A percentile compares a stretch with the other conserved stretches of the same genome.
Evolutionary conservation across 176 grass and related monocot genomes (phyloP).

Genomic region (Miscanthus lutarioriparius): DNA sequence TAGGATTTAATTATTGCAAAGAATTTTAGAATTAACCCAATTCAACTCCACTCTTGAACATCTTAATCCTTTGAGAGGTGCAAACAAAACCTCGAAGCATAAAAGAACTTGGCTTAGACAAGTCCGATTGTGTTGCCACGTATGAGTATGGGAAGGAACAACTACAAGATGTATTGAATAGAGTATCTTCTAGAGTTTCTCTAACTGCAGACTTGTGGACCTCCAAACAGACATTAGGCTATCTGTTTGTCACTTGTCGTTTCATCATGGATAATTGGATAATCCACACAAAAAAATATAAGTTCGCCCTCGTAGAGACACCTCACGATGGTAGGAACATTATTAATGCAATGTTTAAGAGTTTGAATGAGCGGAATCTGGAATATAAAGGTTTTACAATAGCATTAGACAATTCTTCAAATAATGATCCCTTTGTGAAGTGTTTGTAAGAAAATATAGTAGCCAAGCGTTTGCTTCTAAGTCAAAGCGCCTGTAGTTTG

Average conservation of each 20-base stretch:
- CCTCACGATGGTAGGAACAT: not conserved
- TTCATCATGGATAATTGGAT: not conserved
- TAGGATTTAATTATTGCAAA: too few relatives aligned
- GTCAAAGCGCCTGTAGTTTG: not conserved
- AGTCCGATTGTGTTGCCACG: not conserved
- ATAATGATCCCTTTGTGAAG: too few relatives aligned
- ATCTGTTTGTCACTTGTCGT: not conserved
- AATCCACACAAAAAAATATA: not conserved
- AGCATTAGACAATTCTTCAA: too few relatives aligned
- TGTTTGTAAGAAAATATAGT: not conserved
- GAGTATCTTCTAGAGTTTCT: not conserved
- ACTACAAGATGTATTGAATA: not conserved
- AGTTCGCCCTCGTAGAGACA: not conserved
- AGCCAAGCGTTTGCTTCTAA: not conserved
- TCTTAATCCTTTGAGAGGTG: too few relatives aligned
- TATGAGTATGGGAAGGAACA: not conserved
- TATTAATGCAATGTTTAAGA: not conserved
- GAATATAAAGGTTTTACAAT: constrained; percentile 40
- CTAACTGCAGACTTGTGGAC: not conserved
- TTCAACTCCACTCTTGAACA: too few relatives aligned
- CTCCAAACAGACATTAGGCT: not conserved
- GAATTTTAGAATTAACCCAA: too few relatives aligned
- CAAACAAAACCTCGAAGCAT: too few relatives aligned
- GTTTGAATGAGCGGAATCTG: constrained; percentile 29
- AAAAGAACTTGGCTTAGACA: not conserved